Conservation (phyloP, 768 basidiomycete genomes). For the Cystofilobasidium ferigula region DNA sequence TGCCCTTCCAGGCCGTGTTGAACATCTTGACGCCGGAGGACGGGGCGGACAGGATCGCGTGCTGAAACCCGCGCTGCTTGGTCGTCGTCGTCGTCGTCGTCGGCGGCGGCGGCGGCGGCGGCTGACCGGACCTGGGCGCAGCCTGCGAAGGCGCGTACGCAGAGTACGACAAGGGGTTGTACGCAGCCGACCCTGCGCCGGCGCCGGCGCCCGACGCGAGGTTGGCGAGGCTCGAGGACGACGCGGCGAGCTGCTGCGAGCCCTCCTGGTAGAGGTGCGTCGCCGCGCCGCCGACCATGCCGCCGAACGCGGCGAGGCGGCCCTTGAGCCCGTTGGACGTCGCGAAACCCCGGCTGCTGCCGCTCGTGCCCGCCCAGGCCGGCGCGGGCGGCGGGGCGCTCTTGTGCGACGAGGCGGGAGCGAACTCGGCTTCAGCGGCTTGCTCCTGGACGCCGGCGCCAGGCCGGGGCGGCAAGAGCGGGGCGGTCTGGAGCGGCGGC, state of each 20-base stretch:
- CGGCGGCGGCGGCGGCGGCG: neutral
- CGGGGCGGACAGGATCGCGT: conserved; percentile 14
- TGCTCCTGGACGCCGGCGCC: conserved; percentile 14
- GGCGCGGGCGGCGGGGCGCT: neutral
- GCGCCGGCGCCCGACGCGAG: neutral
- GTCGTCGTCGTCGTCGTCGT: no score
- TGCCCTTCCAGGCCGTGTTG: conserved; percentile 20
- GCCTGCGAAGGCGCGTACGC: neutral
- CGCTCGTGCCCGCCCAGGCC: neutral
- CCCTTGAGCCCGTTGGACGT: conserved; percentile 11
- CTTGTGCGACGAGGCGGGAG: neutral
- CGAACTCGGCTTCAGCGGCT: conserved; percentile 19
- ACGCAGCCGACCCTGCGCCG: neutral
- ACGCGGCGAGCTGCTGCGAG: neutral
- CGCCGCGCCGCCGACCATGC: conserved; percentile 15
- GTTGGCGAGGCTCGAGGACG: neutral
- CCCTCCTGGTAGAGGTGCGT: conserved; percentile 11
- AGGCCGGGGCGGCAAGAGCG: conserved; percentile 15
- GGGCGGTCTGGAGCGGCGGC: neutral
- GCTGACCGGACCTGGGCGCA: neutral
- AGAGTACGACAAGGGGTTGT: conserved; percentile 4
- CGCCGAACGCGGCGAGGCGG: conserved; percentile 13
- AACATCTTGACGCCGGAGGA: conserved; percentile 15
- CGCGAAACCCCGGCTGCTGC: neutral
- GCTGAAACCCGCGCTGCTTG: conserved; percentile 11